Base-by-base conservation (phyloP, 345 rosid species). In the Streptanthus diversifolius region DNA sequence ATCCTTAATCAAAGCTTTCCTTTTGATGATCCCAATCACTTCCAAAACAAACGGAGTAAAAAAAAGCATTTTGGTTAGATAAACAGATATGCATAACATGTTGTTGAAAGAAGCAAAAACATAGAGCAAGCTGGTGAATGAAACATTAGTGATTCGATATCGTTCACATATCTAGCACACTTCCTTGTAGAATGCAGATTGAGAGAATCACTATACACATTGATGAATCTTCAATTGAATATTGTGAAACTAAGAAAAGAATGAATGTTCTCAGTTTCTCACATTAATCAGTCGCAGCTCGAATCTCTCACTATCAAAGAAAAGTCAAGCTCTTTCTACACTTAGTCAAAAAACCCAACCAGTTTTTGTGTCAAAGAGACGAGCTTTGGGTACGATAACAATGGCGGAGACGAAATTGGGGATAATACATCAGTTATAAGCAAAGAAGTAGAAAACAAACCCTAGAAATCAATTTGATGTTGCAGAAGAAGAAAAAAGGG, bases 11-110 rank as follows among this genome's bases (percentile, higher is more conserved):
- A 95, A 84, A 25, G 92, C 96, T 60, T 90, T 95, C 80, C 99
- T 88, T 68, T 88, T 91, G 63, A 91, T 95, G 77, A 93, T 89
- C 45, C 99, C 99, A 61, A 91, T 90, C 96, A 88, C 99, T 95
- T 73, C 7, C 15, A 56, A 72, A 30, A 33, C 29, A 35, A 22
- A 14, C 1, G 30, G 7, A 9, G 0, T 32, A 11, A 5, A 30
- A 47, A 39, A 52, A 52, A 52, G 13, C 18, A 69, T 43, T 49
- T 25, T 7, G 5, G 21, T 52, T 11, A 82, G 76, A 32, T 21
- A 55, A 52, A 55, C 10, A 33, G 0, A 71, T 6, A 22, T 0
- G 15, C 39, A 24, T 13, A 72, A 22, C 14, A 24, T 47, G 18
- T 15, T 5, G 36, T 7, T 45, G 15, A 53, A 11, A 19, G 40